A percentile compares a stretch with the other conserved stretches of the same genome.
Evolutionary conservation across 2,329 filamentous ascomycete genomes (phyloP).

Genomic region (Fusarium devonianum): DNA sequence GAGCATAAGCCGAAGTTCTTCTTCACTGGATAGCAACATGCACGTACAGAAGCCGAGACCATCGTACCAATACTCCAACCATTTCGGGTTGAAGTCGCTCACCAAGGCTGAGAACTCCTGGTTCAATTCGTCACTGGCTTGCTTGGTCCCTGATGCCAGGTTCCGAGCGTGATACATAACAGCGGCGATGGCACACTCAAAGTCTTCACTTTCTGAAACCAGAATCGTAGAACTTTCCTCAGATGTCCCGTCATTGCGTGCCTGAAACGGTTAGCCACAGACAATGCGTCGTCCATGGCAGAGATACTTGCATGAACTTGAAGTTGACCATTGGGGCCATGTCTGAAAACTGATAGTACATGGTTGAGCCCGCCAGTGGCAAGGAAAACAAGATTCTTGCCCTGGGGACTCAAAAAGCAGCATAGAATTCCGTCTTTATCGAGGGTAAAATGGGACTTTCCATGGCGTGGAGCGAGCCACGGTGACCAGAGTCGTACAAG

Average conservation of each 20-base stretch:
- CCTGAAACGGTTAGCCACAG: constrained; percentile 46
- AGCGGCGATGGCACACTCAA: constrained; percentile 79
- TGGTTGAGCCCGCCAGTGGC: constrained; percentile 78
- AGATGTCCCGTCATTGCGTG: constrained; percentile 70
- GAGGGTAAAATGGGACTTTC: constrained; percentile 68
- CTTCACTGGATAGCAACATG: background rate
- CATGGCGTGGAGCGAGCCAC: constrained; percentile 91
- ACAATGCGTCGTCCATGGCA: background rate
- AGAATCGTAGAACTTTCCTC: constrained; percentile 68
- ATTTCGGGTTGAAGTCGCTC: constrained; percentile 64
- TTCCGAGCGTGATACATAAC: constrained; percentile 88
- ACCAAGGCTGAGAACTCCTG: constrained; percentile 56
- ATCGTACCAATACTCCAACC: constrained; percentile 90
- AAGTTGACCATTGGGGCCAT: constrained; percentile 70
- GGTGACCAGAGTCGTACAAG: constrained; percentile 80
- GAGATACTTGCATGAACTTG: constrained; percentile 63
- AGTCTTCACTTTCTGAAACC: constrained; percentile 73
- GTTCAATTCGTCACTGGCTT: constrained; percentile 51
- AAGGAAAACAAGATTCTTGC: constrained; percentile 78
- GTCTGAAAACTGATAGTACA: constrained; percentile 73
- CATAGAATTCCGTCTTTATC: constrained; percentile 81
- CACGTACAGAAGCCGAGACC: constrained; percentile 83
- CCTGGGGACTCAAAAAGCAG: constrained; percentile 76
- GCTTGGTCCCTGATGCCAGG: constrained; percentile 50
- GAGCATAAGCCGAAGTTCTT: constrained; percentile 22